These are phyloP conservation scores for Aspergillus thermomutatus DNA, from an alignment of 2,329 filamentous ascomycete genomes.

Conservation along the genomic window DNA sequence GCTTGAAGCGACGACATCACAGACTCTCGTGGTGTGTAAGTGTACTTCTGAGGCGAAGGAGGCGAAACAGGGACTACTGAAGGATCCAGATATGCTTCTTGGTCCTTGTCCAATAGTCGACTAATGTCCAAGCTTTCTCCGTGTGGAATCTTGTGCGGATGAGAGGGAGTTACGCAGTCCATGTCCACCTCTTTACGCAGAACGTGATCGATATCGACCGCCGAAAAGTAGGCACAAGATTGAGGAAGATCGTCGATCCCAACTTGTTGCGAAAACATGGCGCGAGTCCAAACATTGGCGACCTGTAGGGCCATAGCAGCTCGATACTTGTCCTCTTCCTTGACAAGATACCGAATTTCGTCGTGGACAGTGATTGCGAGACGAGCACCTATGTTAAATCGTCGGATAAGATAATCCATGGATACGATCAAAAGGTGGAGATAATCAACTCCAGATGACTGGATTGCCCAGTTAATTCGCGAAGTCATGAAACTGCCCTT, in stretches of 20 bases:
- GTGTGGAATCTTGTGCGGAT: conserved; percentile 71
- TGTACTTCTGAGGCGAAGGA: conserved; percentile 60
- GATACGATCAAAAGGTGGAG: conserved; percentile 86
- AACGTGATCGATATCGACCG: conserved; percentile 91
- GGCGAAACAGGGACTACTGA: conserved; percentile 54
- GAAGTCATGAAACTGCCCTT: conserved; percentile 92
- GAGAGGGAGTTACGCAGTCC: conserved; percentile 90
- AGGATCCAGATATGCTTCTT: conserved; percentile 66
- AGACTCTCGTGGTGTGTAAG: conserved; percentile 67
- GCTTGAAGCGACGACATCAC: conserved; percentile 73
- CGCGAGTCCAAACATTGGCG: conserved; percentile 91
- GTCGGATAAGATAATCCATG: conserved; percentile 89
- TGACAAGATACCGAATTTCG: conserved; percentile 91
- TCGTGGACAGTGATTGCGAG: conserved; percentile 94
- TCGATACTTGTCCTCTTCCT: conserved; percentile 79
- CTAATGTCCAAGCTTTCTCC: conserved; percentile 85
- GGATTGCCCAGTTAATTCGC: conserved; percentile 98
- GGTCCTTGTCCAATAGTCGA: conserved; percentile 70
- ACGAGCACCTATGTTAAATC: conserved; percentile 80
- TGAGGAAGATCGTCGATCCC: conserved; percentile 94
- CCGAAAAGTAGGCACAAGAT: conserved; percentile 91
- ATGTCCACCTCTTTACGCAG: conserved; percentile 98
- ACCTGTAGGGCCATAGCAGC: conserved; percentile 91
- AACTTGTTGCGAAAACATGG: conserved; percentile 96
- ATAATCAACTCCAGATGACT: conserved; percentile 96